Evolutionary conservation across 1,139 yeast species (phyloP).

Genomic region (Pneumocystis oryctolagi): DNA sequence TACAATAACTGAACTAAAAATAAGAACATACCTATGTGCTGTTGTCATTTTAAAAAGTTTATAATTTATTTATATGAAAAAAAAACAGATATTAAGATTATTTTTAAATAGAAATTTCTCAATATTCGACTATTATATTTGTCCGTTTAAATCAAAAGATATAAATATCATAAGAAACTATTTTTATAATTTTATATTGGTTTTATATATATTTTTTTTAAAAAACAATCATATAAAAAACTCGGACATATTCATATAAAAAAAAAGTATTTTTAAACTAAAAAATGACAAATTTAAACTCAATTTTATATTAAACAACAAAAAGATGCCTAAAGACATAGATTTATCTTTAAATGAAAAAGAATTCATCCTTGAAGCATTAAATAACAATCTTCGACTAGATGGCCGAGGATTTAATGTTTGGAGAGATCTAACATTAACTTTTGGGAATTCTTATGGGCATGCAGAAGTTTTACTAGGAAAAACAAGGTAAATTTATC

Average conservation of each 20-base stretch:
- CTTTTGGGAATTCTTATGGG: slow-evolving; percentile 60
- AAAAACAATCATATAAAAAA: too few relatives aligned
- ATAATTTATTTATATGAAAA: too few relatives aligned
- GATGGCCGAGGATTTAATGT: slow-evolving; percentile 57
- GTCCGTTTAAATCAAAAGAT: neutral
- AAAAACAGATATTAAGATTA: too few relatives aligned
- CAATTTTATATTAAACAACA: neutral
- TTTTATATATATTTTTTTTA: too few relatives aligned
- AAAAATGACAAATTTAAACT: neutral
- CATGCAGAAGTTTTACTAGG: slow-evolving; percentile 69
- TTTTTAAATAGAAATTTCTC: neutral
- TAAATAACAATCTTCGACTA: slow-evolving; percentile 46
- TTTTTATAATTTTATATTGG: neutral
- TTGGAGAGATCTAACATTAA: slow-evolving; percentile 47
- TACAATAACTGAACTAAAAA: neutral
- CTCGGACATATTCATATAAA: too few relatives aligned
- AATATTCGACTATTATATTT: neutral
- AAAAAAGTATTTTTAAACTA: neutral
- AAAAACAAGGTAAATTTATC: slow-evolving; percentile 30
- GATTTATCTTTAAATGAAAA: slow-evolving; percentile 56
- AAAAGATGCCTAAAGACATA: slow-evolving; percentile 22
- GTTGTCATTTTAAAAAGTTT: slow-evolving; percentile 46
- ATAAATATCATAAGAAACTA: too few relatives aligned
- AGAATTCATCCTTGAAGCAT: slow-evolving; percentile 44
- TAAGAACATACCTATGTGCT: slow-evolving; percentile 41